Evolutionary conservation across 768 basidiomycete species (phyloP).

Genomic region (Heimioporus sp.): DNA sequence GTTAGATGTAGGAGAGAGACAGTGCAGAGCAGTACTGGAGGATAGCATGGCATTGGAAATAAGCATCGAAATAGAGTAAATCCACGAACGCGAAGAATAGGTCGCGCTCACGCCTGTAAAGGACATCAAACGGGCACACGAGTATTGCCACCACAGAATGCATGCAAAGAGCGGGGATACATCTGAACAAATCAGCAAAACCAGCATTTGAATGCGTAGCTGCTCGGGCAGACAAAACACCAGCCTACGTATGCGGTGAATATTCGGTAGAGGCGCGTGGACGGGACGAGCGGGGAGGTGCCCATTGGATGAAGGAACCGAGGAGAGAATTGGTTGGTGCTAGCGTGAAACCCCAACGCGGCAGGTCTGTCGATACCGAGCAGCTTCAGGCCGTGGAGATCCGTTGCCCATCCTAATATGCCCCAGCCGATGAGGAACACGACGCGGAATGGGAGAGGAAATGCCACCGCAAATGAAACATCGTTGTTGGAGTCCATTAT

Average conservation of each 20-base stretch:
- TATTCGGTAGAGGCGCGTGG: constrained; percentile 65
- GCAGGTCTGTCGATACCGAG: constrained; percentile 71
- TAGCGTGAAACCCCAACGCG: constrained; percentile 59
- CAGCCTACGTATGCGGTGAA: constrained; percentile 59
- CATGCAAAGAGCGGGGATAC: constrained; percentile 68
- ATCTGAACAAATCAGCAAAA: constrained; percentile 73
- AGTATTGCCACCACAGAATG: constrained; percentile 56
- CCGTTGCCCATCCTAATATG: constrained; percentile 88
- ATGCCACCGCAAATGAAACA: constrained; percentile 50
- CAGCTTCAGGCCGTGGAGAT: constrained; percentile 78
- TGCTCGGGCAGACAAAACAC: constrained; percentile 53
- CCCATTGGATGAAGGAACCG: constrained; percentile 17
- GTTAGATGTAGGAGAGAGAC: constrained; percentile 60
- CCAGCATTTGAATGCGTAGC: constrained; percentile 54
- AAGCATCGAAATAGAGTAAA: neutral
- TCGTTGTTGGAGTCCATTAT: constrained; percentile 34
- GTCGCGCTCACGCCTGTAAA: constrained; percentile 70
- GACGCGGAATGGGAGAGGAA: constrained; percentile 93
- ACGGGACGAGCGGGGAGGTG: constrained; percentile 34
- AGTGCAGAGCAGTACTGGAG: constrained; percentile 69
- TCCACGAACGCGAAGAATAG: constrained; percentile 72
- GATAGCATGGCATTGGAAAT: neutral
- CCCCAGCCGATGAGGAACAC: constrained; percentile 77
- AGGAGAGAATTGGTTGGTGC: constrained; percentile 15
- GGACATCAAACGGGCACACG: constrained; percentile 64